Base-by-base conservation (phyloP, 106 monocot genomes). In the Phalaenopsis equestris region DNA sequence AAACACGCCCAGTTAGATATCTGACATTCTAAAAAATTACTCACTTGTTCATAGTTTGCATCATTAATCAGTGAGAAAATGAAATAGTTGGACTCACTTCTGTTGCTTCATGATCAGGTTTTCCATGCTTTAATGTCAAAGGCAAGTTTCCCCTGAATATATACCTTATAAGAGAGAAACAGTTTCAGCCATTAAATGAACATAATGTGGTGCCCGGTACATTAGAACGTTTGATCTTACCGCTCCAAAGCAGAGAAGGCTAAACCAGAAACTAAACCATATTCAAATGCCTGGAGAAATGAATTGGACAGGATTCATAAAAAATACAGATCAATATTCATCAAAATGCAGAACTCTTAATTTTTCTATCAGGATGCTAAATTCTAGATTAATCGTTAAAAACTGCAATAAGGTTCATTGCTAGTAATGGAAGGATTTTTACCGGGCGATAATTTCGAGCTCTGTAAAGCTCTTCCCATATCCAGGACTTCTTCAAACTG, bases 41-140 rank as follows among this genome's bases (percentile, higher is more conserved):
- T 7, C n/a, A 2, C 1, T 36, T 23, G 36, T 46, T 19, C 24
- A 10, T n/a, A 17, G 36, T 77, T 56, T 37, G n/a, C 57, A 21
- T 41, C 61, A 58, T 57, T 17, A 78, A 58, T 56, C 11, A 78
- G 24, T 55, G 17, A 56, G 41, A 45, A 52, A 76, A 24, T 49
- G 17, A 15, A 48, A 8, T 7, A 74, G 42, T 48, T 76, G 17
- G 17, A 18, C 92, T 91, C 86, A 95, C 99, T 81, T 91, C 83
- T 79, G 94, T 99, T 46, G 95, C 94, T 88, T 95, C 86, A 85
- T 99, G 95, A 88, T 99, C 99, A 79, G 93, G 93, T 41, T 90
- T 90, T 80, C 95, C 89, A 82, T 99, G 99, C 80, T 95, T 93
- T 77, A 99, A 79, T 58, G 99, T 99, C 41, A 91, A 73, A 49